Evolutionary conservation across 805 yeast genomes (phyloP).

Genomic region (Teunomyces aglyptinius): DNA sequence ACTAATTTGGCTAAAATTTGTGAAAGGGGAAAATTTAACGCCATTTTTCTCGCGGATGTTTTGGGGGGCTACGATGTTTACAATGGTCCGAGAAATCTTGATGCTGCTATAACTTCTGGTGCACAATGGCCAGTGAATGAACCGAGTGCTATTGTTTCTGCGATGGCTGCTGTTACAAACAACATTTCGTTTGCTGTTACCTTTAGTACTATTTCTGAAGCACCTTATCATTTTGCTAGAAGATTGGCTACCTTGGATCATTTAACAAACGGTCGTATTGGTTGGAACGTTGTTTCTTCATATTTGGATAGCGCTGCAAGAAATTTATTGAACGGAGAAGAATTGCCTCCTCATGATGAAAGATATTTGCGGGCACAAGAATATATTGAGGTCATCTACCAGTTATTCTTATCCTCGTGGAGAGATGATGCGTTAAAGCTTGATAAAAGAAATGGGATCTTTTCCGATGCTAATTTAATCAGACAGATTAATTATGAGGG

Average conservation of each 20-base stretch:
- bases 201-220: constrained; percentile 6
- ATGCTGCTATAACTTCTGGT: constrained; percentile 2
- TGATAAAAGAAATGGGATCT: background rate
- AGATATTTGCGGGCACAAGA: constrained; percentile 4
- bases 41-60: constrained; percentile 5
- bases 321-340: constrained; percentile 2
- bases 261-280: constrained; percentile 5
- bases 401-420: constrained; percentile 6
- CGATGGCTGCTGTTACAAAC: constrained; percentile 6
- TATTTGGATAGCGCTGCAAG: constrained; percentile 7
- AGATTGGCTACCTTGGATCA: constrained; percentile 7
- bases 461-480: constrained; percentile 2
- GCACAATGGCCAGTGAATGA: constrained; percentile 8
- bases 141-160: constrained; percentile 7
- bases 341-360: constrained; percentile 5
- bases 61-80: constrained; percentile 7
- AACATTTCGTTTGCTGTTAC: constrained; percentile 5
- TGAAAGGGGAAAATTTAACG: constrained; percentile 6
- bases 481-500: constrained; percentile 5
- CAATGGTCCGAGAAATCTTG: constrained; percentile 4
- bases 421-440: constrained; percentile 6
- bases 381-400: constrained; percentile 3
- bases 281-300: constrained; percentile 5
- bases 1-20: constrained; percentile 4
- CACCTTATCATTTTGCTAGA: constrained; percentile 6